phyloP scores from a whole-genome alignment of 2,329 filamentous ascomycete genomes.

The Arthrobotrys musiformis region DNA sequence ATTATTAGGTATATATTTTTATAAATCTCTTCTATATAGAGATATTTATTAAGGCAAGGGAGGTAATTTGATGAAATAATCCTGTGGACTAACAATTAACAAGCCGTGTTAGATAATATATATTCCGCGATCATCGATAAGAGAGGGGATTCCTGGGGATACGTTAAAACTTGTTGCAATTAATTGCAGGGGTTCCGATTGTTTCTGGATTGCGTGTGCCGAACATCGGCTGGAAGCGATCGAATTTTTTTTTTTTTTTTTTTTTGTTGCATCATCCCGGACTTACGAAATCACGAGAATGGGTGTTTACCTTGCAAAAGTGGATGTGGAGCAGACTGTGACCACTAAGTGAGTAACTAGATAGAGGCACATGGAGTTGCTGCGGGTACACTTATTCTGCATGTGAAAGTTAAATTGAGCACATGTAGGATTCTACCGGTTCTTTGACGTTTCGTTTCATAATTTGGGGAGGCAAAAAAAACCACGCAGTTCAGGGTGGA shows the following conservation, averaged over 20 bases:
- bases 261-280: not conserved
- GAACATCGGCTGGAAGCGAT: conserved; percentile 46
- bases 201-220: conserved; percentile 4
- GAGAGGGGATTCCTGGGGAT: not conserved
- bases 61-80: not conserved
- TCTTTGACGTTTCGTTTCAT: conserved; percentile 31
- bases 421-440: too few species aligned
- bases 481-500: conserved; percentile 8
- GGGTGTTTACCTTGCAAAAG: not conserved
- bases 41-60: not conserved
- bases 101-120: not conserved
- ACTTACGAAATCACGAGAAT: conserved; percentile 12
- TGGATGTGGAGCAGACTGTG: not conserved
- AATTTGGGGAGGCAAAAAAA: conserved; percentile 5
- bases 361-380: too few species aligned
- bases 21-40: too few species aligned
- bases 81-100: not conserved
- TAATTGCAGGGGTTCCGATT: not conserved
- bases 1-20: too few species aligned
- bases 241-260: not conserved
- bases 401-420: not conserved
- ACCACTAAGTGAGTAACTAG: too few species aligned
- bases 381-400: too few species aligned
- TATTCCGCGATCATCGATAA: not conserved
- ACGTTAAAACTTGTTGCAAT: not conserved